phyloP scores from a whole-genome alignment of 2,329 filamentous ascomycete species.

The Septoria linicola region DNA sequence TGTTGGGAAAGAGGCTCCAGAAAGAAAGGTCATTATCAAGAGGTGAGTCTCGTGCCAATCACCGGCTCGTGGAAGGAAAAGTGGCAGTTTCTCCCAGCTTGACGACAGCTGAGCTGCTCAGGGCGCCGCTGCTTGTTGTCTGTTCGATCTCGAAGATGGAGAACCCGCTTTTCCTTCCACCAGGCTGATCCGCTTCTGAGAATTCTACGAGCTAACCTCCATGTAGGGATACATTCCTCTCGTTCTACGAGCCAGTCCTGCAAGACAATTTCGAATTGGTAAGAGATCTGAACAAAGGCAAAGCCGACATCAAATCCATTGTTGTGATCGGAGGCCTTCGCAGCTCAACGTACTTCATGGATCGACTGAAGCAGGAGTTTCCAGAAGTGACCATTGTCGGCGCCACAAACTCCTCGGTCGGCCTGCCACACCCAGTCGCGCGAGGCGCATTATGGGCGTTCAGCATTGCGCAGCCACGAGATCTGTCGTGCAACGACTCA shows the following conservation, averaged over 20 bases:
- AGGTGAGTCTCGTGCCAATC: too few relatives aligned
- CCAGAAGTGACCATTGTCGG: neutral
- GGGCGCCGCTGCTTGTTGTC: too few relatives aligned
- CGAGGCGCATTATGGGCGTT: neutral
- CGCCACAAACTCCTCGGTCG: neutral
- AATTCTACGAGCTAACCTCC: neutral
- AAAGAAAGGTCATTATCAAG: neutral
- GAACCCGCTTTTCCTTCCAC: too few relatives aligned
- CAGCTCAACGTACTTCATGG: constrained; percentile 8
- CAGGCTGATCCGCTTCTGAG: too few relatives aligned
- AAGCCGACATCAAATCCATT: neutral
- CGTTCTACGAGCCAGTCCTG: constrained; percentile 11
- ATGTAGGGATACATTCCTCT: neutral
- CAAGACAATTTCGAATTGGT: constrained; percentile 9
- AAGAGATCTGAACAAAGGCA: neutral
- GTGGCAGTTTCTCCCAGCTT: too few relatives aligned
- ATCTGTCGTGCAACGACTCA: neutral
- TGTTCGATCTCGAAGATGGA: too few relatives aligned
- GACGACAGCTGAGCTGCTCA: too few relatives aligned
- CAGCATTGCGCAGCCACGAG: neutral
- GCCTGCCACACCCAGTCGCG: neutral
- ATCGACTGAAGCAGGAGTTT: neutral
- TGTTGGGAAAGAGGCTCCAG: neutral
- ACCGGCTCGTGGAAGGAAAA: neutral
- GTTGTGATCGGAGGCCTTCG: constrained; percentile 10